Percentiles rank a stretch among this genome's conserved stretches.
Conservation (phyloP, 2,329 filamentous ascomycete genomes). For the Colletotrichum neosansevieriae region DNA sequence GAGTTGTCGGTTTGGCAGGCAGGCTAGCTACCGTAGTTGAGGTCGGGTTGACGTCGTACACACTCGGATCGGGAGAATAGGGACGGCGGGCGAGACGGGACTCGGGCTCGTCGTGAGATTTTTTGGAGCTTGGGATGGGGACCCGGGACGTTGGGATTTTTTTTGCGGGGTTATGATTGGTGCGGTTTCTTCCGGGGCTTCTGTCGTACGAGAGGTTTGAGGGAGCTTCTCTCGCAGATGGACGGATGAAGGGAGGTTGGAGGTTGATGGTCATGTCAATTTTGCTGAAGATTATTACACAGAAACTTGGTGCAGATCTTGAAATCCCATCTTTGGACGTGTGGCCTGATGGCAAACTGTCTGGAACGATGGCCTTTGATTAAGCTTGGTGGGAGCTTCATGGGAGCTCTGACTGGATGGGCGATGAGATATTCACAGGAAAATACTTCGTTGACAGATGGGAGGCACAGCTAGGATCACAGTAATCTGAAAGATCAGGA, state of each 20-base stretch:
- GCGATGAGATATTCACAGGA: no score
- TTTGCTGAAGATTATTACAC: no score
- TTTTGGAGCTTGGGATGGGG: slow-evolving; percentile 24
- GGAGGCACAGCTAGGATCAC: no score
- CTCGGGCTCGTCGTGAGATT: slow-evolving; percentile 29
- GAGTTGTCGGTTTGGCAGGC: not conserved
- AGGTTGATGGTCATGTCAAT: not conserved
- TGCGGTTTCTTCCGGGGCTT: slow-evolving; percentile 21
- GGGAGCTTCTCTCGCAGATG: slow-evolving; percentile 2
- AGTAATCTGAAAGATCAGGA: no score
- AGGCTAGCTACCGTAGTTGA: not conserved
- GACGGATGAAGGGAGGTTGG: not conserved
- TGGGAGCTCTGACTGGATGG: no score
- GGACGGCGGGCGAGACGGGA: slow-evolving; percentile 9
- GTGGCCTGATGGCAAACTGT: no score
- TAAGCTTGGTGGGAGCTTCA: no score
- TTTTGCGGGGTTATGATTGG: slow-evolving; percentile 29
- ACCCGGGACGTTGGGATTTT: slow-evolving; percentile 14
- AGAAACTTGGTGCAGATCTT: no score
- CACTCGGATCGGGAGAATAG: slow-evolving; percentile 17
- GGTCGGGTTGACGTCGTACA: slow-evolving; percentile 4
- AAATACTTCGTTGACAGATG: no score
- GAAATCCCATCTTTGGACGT: no score
- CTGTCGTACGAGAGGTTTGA: slow-evolving; percentile 14
- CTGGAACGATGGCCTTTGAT: no score